Base-by-base conservation (phyloP, 768 basidiomycete species). In the Rhizopogon sp. region DNA sequence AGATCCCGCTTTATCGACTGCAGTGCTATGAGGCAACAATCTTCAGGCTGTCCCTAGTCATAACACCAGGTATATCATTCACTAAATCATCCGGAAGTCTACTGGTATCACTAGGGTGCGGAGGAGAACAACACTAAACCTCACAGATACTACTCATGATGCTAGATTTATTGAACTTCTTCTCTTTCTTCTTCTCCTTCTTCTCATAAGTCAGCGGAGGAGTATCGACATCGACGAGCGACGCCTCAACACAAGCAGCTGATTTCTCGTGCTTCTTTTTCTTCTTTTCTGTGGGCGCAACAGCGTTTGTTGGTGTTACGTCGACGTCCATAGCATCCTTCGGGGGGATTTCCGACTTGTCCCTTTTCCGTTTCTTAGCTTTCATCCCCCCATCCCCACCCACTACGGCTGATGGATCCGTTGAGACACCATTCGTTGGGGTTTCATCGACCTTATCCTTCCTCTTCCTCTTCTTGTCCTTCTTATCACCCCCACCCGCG, bases 371-470 rank as follows among this genome's bases (percentile, higher is more conserved):
- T 55, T 50, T 62, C 44, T 63, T 58, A 41, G 60, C 59, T 41
- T 60, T 63, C 54, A 61, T 63, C n/a, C 58, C 46, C 52, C 63
- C 62, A 58, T 66, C 65, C 10, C 49, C 43, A 14, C 37, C 20
- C 8, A 49, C 20, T 37, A 7, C 9, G 16, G 47, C 13, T 20
- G 46, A 37, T 22, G 14, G 13, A 49, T 49, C 33, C 14, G n/a
- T 40, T n/a, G 47, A 49, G 6, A n/a, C 14, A n/a, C 50, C 39
- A 50, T 43, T 53, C 53, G 37, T 31, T 58, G 42, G 25, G 44
- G 42, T 46, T 71, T 63, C 57, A 70, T 68, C 47, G 14, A 22
- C 20, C 60, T 72, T 70, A 51, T 64, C 67, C 50, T 66, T 67
- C 45, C 60, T 56, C 52, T 67, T 68, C 63, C 69, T 65, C 37